These are phyloP conservation scores for Lupinus albus DNA, from an alignment of 306 rosid genomes.

Conservation along the genomic window DNA sequence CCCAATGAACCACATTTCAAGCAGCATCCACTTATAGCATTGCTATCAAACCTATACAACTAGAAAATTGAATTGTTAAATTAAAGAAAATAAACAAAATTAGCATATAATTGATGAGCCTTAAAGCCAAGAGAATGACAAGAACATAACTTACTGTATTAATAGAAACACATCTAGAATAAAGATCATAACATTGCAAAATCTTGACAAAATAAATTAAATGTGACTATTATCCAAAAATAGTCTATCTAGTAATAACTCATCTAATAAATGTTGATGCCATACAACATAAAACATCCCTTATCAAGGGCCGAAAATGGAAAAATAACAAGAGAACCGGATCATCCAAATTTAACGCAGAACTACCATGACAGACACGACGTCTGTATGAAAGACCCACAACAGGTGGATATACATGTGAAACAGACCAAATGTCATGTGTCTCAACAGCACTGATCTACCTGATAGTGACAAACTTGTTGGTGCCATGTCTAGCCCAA, in stretches of 20 bases:
- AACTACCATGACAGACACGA: constrained; percentile 52
- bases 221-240: constrained; percentile 50
- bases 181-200: constrained; percentile 35
- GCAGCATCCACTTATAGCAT: constrained; percentile 33
- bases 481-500: constrained; percentile 98
- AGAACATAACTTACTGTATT: constrained; percentile 21
- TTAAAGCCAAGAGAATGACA: constrained; percentile 31
- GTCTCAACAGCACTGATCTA: constrained; percentile 51
- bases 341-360: constrained; percentile 49
- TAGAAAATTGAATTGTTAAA: constrained; percentile 3
- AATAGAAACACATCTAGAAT: constrained; percentile 23
- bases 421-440: constrained; percentile 45
- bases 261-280: constrained; percentile 60
- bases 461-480: constrained; percentile 97
- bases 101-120: constrained; percentile 18
- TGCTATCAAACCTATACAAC: constrained; percentile 17
- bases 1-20: constrained; percentile 26
- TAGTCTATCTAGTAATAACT: constrained; percentile 57
- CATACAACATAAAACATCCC: constrained; percentile 47
- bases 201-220: constrained; percentile 43
- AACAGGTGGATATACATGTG: constrained; percentile 70
- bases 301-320: constrained; percentile 57
- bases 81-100: constrained; percentile 19
- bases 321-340: constrained; percentile 50
- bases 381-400: constrained; percentile 64